Base-by-base conservation (phyloP, 2,329 filamentous ascomycete genomes). In the Pezicula neosporulosa region DNA sequence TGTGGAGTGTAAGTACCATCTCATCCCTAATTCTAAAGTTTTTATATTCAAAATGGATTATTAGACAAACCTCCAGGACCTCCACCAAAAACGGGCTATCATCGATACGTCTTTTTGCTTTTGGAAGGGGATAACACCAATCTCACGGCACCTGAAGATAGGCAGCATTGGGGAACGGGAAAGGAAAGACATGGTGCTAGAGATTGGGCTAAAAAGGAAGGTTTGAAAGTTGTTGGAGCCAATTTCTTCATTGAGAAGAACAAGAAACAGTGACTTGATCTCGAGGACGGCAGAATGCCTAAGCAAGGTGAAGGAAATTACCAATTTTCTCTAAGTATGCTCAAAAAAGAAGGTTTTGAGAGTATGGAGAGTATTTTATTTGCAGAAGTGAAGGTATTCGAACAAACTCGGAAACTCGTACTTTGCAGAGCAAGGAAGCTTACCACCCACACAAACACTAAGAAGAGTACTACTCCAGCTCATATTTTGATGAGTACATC, bases 41-140 rank as follows among this genome's bases (percentile, higher is more conserved):
- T 47, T 36, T 37, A 38, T 56, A 18, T 41, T 33, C 9, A 33
- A 33, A 52, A 48, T 49, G 52, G 35, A 56, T 53, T 48, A 51
- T 24, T 15, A 52, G 82, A 81, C 58, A 75, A 80, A 56, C 70
- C 78, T 5, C 80, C 80, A 0, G 72, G 71, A 6, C 79, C 80
- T 28, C 80, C 80, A 0, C 66, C 71, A 6, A 77, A 77, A 65
- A 82, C 80, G 0, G 78, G 78, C 3, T 75, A 76, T 58, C 80
- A 83, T 59, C 70, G 80, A 48, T 83, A 83, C 61, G 75, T 83
- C 3, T 80, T 82, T 55, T 66, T 81, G 4, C 69, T 77, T 6
- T 68, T 82, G 51, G 72, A 65, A 47, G 69, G 67, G 2, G 59
- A 65, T 63, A 57, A 73, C 67, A 13, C 63, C 46, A 60, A 73